Conservation (phyloP, 2,329 filamentous ascomycete genomes). For the Stachybotrys echinatus region DNA sequence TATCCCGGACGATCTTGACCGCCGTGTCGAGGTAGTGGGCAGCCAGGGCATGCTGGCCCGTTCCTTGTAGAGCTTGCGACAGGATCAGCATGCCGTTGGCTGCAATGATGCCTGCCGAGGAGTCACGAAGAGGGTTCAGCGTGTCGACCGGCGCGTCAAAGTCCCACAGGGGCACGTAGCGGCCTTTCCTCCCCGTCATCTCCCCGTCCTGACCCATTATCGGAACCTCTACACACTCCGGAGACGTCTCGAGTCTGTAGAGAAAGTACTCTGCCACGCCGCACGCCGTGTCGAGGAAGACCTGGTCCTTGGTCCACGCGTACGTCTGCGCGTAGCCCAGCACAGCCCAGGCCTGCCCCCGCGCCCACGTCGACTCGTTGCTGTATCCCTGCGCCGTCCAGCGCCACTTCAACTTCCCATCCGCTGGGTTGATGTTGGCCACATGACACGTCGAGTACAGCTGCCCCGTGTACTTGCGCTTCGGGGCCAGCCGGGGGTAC, state of each 20-base stretch:
- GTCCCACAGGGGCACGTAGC: conserved; percentile 30
- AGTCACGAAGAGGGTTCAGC: conserved; percentile 22
- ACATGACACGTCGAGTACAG: conserved; percentile 34
- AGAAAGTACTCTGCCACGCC: conserved; percentile 43
- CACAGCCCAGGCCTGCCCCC: conserved; percentile 41
- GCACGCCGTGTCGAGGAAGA: conserved; percentile 36
- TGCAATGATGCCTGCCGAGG: conserved; percentile 32
- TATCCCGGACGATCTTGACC: conserved; percentile 22
- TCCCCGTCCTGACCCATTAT: background rate
- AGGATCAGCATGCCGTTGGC: conserved; percentile 36
- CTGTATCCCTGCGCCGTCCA: conserved; percentile 41
- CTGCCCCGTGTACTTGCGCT: conserved; percentile 23
- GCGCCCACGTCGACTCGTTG: conserved; percentile 40
- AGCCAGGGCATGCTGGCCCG: conserved; percentile 8
- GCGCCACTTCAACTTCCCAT: conserved; percentile 29
- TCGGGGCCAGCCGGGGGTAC: background rate
- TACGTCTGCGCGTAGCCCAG: conserved; percentile 44
- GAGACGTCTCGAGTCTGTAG: conserved; percentile 23
- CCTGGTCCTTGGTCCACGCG: conserved; percentile 35
- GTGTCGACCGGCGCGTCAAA: conserved; percentile 39
- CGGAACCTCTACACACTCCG: conserved; percentile 13
- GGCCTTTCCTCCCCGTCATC: background rate
- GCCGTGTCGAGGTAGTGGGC: conserved; percentile 19
- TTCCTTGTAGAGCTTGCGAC: conserved; percentile 23
- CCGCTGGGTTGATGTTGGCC: conserved; percentile 36